Base-by-base conservation (phyloP, 805 yeast genomes). In the Ogataea corticis region DNA sequence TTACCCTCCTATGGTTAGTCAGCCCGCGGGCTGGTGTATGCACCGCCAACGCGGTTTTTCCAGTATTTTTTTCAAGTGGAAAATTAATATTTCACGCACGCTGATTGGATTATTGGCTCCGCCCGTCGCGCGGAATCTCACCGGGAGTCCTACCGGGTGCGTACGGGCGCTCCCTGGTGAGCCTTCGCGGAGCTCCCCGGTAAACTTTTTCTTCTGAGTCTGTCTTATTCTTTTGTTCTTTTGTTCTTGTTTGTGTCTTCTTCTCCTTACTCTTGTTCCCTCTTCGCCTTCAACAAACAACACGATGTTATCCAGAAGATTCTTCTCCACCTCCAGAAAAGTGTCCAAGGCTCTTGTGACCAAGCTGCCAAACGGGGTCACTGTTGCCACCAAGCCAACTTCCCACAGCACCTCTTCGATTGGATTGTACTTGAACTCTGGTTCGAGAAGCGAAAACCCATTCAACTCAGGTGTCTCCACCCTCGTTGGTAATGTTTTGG, bases 381-480 rank as follows among this genome's bases (percentile, higher is more conserved):
- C 86, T 49, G 77, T 87, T 54, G 89, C 89, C 51, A 73, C 88
- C 41, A 87, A 83, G 67, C 57, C 76, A 55, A 76, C 81, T 69
- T 76, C 84, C 33, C 78, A 80, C 48, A 64, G 73, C 46, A 62
- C 83, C 31, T 72, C 87, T 39, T 74, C 88, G 30, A 73, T 84
- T 55, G 92, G 94, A 67, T 68, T 84, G 47, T 86, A 76, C 66
- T 71, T 75, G 63, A 85, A 84, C 55, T 86, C 90, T 41, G 96
- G 96, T 66, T 81, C 92, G 40, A 74, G 90, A 65, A 68, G 85
- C 43, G 96, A 87, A 68, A 85, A 83, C 69, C 75, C 87, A 35
- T 85, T 81, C 79, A 84, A 82, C 73, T 86, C 87, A 57, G 96
- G 96, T 79, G 80, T 83, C 42, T 79, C 92, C 44, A 78, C 84